phyloP scores from a whole-genome alignment of 2,329 filamentous ascomycete genomes.

The Verticillium zaregamsianum region DNA sequence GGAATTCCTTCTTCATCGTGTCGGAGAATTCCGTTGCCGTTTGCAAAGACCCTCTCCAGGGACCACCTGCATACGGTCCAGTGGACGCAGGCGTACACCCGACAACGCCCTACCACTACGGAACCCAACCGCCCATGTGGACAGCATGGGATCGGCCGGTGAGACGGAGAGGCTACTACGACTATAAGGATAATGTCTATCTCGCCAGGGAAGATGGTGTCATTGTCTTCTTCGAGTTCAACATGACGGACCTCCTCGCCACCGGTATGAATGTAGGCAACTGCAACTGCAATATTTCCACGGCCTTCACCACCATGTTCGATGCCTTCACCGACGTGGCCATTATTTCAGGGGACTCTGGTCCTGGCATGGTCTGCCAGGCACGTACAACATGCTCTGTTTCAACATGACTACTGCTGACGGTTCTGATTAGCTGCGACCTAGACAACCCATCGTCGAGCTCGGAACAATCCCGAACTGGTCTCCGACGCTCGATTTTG shows the following conservation, averaged over 20 bases:
- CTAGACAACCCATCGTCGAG: constrained; percentile 20
- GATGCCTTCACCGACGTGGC: constrained; percentile 70
- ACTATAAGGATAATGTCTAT: constrained; percentile 73
- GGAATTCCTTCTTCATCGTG: constrained; percentile 67
- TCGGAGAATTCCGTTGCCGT: constrained; percentile 56
- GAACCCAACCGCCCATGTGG: constrained; percentile 59
- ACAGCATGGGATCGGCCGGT: constrained; percentile 79
- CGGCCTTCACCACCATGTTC: constrained; percentile 74
- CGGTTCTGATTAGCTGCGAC: constrained; percentile 8
- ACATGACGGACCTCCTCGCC: constrained; percentile 50
- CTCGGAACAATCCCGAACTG: constrained; percentile 56
- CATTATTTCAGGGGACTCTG: constrained; percentile 72
- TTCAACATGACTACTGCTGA: not conserved
- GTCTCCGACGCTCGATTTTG: constrained; percentile 54
- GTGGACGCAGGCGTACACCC: constrained; percentile 36
- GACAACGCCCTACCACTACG: constrained; percentile 42
- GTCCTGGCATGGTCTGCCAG: constrained; percentile 72
- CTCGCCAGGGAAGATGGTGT: constrained; percentile 84
- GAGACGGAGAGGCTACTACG: constrained; percentile 58
- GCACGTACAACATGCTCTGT: constrained; percentile 34
- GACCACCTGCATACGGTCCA: constrained; percentile 42
- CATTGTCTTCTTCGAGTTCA: constrained; percentile 68
- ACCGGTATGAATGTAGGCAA: constrained; percentile 57
- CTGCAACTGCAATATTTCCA: constrained; percentile 71
- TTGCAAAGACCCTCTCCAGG: constrained; percentile 50